A percentile compares a stretch with the other conserved stretches of the same genome.
These are phyloP conservation scores for Penicillium sclerotigenum DNA, from an alignment of 2,329 filamentous ascomycete genomes.

Conservation along the genomic window DNA sequence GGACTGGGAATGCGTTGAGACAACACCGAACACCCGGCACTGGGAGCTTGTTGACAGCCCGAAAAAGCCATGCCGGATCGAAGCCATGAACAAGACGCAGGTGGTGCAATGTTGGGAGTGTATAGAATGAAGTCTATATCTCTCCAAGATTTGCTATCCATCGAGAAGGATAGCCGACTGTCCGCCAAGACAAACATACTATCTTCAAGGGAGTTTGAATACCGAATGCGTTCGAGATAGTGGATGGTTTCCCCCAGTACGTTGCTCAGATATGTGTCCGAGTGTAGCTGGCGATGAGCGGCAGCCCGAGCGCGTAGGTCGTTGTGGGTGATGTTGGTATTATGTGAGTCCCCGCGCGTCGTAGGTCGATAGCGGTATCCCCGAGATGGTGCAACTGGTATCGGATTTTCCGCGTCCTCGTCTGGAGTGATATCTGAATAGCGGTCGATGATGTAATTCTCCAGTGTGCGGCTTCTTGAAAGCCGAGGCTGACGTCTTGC, in stretches of 20 bases:
- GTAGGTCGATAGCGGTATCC: constrained; percentile 36
- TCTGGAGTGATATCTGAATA: constrained; percentile 28
- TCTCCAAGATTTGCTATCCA: constrained; percentile 53
- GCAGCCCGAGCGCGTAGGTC: constrained; percentile 37
- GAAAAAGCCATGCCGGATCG: constrained; percentile 59
- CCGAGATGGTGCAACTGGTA: constrained; percentile 16
- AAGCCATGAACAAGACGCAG: constrained; percentile 59
- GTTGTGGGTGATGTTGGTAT: constrained; percentile 30
- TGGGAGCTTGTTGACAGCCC: constrained; percentile 59
- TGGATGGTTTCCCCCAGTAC: constrained; percentile 58
- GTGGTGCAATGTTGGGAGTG: constrained; percentile 49
- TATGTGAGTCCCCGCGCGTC: constrained; percentile 27
- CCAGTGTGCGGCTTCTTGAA: constrained; percentile 38
- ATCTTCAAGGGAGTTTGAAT: constrained; percentile 53
- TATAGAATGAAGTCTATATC: constrained; percentile 59
- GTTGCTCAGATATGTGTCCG: constrained; percentile 34
- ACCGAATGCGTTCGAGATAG: constrained; percentile 59
- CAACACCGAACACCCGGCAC: constrained; percentile 29
- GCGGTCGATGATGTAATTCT: constrained; percentile 41
- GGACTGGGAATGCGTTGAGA: constrained; percentile 30
- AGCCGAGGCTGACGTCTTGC: constrained; percentile 40
- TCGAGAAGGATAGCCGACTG: constrained; percentile 49
- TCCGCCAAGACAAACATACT: constrained; percentile 53
- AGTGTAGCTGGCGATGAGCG: constrained; percentile 37
- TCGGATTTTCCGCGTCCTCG: constrained; percentile 25